phyloP scores from a whole-genome alignment of 2,329 filamentous ascomycete species.

The Graphiopsis chlorocephala region DNA sequence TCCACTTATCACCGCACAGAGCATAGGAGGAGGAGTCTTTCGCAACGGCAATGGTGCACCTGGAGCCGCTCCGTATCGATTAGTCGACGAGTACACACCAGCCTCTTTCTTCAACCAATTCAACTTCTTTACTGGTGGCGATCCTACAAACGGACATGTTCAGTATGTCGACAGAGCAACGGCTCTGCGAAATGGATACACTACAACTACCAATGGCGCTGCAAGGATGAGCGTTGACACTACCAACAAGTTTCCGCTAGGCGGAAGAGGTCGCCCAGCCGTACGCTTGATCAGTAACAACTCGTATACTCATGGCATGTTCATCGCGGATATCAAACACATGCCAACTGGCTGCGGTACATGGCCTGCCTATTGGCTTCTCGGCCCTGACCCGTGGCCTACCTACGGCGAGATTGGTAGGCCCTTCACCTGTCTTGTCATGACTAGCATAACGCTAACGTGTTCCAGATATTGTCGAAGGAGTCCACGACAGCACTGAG shows the following conservation, averaged over 20 bases:
- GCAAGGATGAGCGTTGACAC: constrained; percentile 36
- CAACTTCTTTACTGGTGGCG: constrained; percentile 33
- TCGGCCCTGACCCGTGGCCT: constrained; percentile 41
- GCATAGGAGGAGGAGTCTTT: constrained; percentile 27
- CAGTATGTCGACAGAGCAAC: constrained; percentile 43
- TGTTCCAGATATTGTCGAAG: constrained; percentile 36
- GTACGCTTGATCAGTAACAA: constrained; percentile 38
- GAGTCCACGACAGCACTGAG: constrained; percentile 29
- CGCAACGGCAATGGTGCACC: constrained; percentile 30
- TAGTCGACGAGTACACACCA: constrained; percentile 34
- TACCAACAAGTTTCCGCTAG: constrained; percentile 43
- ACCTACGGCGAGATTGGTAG: constrained; percentile 33
- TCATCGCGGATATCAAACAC: constrained; percentile 38
- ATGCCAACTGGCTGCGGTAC: constrained; percentile 40
- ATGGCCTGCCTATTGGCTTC: constrained; percentile 43
- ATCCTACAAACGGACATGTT: constrained; percentile 35
- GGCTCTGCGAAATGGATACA: constrained; percentile 34
- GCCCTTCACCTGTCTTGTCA: background rate
- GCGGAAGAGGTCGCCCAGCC: constrained; percentile 32
- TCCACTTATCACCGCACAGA: constrained; percentile 25
- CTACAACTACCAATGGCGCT: constrained; percentile 21
- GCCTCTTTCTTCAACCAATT: constrained; percentile 36
- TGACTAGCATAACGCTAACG: background rate
- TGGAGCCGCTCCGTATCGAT: constrained; percentile 27
- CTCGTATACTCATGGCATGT: constrained; percentile 38